Conservation (phyloP, 306 rosid species). For the Crataegus laevigata region DNA sequence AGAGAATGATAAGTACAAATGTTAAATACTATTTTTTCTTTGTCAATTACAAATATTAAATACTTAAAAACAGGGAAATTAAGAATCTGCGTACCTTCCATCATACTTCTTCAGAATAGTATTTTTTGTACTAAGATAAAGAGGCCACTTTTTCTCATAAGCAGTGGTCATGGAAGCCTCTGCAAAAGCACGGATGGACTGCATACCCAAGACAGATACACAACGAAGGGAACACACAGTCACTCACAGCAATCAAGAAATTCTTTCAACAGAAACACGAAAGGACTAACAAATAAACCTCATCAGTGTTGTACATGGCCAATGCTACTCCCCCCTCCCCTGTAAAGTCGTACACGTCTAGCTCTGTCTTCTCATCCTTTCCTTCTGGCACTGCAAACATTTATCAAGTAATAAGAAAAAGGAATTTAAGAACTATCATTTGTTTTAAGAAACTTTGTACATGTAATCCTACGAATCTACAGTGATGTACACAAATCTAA, state of each 20-base stretch:
- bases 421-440: neutral
- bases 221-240: neutral
- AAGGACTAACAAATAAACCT: slow-evolving; percentile 46
- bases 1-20: neutral
- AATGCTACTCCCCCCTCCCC: slow-evolving; percentile 91
- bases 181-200: slow-evolving; percentile 91
- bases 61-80: neutral
- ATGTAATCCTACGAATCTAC: neutral
- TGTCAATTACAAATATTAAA: neutral
- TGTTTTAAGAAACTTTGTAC: neutral
- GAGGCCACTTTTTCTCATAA: slow-evolving; percentile 91
- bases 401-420: neutral
- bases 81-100: slow-evolving; percentile 65
- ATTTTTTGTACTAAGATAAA: slow-evolving; percentile 95
- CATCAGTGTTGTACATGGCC: slow-evolving; percentile 94
- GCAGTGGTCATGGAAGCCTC: slow-evolving; percentile 90
- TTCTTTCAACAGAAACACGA: slow-evolving; percentile 14
- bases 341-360: slow-evolving; percentile 77
- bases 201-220: slow-evolving; percentile 18
- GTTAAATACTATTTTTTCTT: neutral
- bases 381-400: slow-evolving; percentile 68
- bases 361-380: slow-evolving; percentile 57
- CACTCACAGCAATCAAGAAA: slow-evolving; percentile 10
- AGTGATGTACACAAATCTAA: neutral
- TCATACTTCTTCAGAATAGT: slow-evolving; percentile 97